Percentiles rank a stretch among this genome's conserved stretches.
Evolutionary conservation across 2,329 filamentous ascomycete species (phyloP).

Genomic region (Ophiostoma montium): DNA sequence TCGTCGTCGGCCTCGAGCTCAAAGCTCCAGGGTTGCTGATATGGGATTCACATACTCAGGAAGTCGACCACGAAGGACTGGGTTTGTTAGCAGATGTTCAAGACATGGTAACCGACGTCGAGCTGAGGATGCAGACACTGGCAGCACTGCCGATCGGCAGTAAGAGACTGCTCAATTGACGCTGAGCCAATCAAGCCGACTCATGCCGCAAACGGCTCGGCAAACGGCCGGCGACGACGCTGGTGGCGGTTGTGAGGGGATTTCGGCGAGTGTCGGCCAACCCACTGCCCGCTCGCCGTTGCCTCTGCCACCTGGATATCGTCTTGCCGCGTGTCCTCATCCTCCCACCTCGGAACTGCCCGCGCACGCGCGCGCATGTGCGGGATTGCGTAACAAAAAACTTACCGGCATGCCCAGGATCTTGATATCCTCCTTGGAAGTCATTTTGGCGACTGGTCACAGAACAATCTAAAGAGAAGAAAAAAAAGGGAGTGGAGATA

Average conservation of each 20-base stretch:
- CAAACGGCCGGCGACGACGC: too few species aligned
- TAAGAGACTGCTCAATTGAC: too few species aligned
- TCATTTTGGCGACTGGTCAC: slow-evolving; percentile 38
- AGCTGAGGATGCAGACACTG: not conserved
- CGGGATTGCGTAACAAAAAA: slow-evolving; percentile 11
- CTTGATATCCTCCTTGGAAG: slow-evolving; percentile 38
- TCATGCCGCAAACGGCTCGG: too few species aligned
- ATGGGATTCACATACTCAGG: slow-evolving; percentile 63
- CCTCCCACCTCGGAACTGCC: too few species aligned
- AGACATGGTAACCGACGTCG: not conserved
- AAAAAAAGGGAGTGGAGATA: slow-evolving; percentile 13
- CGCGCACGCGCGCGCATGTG: too few species aligned
- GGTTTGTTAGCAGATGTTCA: slow-evolving; percentile 21
- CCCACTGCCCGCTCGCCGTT: not conserved
- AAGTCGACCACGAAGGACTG: slow-evolving; percentile 96
- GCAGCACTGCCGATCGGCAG: too few species aligned
- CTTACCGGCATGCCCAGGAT: slow-evolving; percentile 57
- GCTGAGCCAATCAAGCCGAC: too few species aligned
- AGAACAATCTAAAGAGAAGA: slow-evolving; percentile 22
- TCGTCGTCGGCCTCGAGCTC: not conserved
- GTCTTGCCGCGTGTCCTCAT: not conserved
- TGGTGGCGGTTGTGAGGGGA: too few species aligned
- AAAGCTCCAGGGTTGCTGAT: not conserved
- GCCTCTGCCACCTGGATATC: not conserved
- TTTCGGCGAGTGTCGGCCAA: not conserved